Conservation (phyloP, 2,329 filamentous ascomycete genomes). For the Blumeria hordei region DNA sequence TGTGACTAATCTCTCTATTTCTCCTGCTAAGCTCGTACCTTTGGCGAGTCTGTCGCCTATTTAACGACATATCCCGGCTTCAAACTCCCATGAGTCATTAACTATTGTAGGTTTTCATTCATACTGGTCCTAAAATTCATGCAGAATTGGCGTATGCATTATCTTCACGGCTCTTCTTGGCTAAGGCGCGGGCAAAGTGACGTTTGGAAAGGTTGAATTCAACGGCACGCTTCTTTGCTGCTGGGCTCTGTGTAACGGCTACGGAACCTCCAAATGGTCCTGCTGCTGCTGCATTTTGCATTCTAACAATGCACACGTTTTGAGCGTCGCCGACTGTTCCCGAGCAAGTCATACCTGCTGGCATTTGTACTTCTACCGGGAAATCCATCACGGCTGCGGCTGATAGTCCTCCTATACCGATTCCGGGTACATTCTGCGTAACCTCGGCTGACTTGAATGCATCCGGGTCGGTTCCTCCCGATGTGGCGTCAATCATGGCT, state of each 20-base stretch:
- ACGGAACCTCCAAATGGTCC: conserved; percentile 41
- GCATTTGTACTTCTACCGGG: neutral
- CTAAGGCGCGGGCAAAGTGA: conserved; percentile 14
- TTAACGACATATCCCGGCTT: too few species aligned
- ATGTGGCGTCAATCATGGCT: conserved; percentile 24
- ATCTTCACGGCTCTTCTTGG: neutral
- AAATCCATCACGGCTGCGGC: conserved; percentile 8
- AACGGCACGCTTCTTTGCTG: conserved; percentile 32
- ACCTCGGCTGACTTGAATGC: conserved; percentile 39
- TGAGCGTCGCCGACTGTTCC: too few species aligned
- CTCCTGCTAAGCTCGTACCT: too few species aligned
- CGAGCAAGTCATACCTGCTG: conserved; percentile 27
- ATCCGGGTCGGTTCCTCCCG: conserved; percentile 7
- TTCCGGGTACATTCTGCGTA: conserved; percentile 20
- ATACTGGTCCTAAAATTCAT: too few species aligned
- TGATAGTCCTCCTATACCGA: conserved; percentile 4
- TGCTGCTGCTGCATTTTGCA: conserved; percentile 33
- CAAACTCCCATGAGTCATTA: too few species aligned
- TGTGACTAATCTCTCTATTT: too few species aligned
- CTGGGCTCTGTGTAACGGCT: conserved; percentile 33
- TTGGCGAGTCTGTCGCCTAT: too few species aligned
- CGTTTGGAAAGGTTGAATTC: conserved; percentile 24
- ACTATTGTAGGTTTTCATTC: too few species aligned
- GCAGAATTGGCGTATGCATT: too few species aligned
- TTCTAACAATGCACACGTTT: conserved; percentile 20